Percentiles rank a stretch among this genome's conserved stretches.
Conservation (phyloP, 139 green algal genomes). For the Spirogloea muscicola region DNA sequence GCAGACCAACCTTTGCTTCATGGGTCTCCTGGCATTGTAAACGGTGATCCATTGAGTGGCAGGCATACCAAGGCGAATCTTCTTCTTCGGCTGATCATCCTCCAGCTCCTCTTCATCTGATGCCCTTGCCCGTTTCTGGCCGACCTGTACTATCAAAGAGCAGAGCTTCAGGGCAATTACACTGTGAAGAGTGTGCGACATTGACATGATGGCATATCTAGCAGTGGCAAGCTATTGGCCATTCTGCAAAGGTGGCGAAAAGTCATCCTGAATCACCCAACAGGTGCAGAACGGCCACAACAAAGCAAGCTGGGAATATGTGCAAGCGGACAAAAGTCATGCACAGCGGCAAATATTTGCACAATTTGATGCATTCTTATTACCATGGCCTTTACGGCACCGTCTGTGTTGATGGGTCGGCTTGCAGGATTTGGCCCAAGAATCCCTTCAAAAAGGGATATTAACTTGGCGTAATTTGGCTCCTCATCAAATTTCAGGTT, state of each 20-base stretch:
- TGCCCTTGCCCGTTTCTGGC: slow-evolving; percentile 85
- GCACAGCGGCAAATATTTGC: neutral
- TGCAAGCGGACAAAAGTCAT: neutral
- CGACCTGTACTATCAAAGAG: slow-evolving; percentile 60
- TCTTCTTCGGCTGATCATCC: slow-evolving; percentile 81
- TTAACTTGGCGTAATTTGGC: slow-evolving; percentile 77
- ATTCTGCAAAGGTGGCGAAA: too few species aligned
- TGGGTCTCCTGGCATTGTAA: slow-evolving; percentile 96
- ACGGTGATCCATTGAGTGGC: slow-evolving; percentile 99
- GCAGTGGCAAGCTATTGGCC: too few species aligned
- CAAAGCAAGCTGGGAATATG: neutral
- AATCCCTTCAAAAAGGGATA: slow-evolving; percentile 89
- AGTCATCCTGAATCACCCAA: neutral
- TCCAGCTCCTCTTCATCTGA: slow-evolving; percentile 70
- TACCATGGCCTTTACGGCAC: slow-evolving; percentile 8
- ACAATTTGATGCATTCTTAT: neutral
- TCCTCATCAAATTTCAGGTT: slow-evolving; percentile 99
- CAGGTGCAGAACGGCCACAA: neutral
- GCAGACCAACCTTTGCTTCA: slow-evolving; percentile 88
- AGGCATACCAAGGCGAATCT: slow-evolving; percentile 89
- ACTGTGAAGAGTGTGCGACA: too few species aligned
- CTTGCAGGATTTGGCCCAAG: slow-evolving; percentile 66
- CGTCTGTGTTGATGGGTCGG: slow-evolving; percentile 80
- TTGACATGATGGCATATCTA: too few species aligned
- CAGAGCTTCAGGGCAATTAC: neutral